Evolutionary conservation across 164 flowering plant genomes (phyloP).

Genomic region (Liquidambar formosana): DNA sequence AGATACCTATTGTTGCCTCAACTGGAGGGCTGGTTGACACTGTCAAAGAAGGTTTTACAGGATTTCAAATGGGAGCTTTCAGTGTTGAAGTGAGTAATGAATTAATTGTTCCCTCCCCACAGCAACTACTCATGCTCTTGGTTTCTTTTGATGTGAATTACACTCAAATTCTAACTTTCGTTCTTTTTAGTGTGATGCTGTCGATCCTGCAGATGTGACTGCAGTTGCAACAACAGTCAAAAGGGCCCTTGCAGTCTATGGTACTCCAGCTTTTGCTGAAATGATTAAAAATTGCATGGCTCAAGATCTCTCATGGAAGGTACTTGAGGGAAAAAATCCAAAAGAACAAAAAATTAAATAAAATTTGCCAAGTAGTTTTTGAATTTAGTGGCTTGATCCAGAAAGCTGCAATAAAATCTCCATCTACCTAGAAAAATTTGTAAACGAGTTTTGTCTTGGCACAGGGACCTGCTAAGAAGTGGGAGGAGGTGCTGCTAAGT

Average conservation of each 20-base stretch:
- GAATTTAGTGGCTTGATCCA: not conserved
- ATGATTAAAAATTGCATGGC: conserved; percentile 89
- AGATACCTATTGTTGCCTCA: conserved; percentile 79
- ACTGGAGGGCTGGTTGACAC: conserved; percentile 98
- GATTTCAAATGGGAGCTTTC: conserved; percentile 93
- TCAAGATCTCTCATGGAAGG: conserved; percentile 99
- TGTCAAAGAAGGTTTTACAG: conserved; percentile 89
- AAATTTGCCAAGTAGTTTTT: not conserved
- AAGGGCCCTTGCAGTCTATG: conserved; percentile 61
- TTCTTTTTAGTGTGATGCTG: conserved; percentile 57
- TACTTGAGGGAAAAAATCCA: conserved; percentile 28
- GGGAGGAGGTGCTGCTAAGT: conserved; percentile 69
- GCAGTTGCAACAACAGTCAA: conserved; percentile 51
- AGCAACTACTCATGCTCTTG: not conserved
- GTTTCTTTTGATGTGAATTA: not conserved
- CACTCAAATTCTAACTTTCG: not conserved
- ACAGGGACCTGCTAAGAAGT: conserved; percentile 83
- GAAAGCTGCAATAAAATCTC: not conserved
- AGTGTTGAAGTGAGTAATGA: conserved; percentile 61
- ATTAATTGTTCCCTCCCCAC: not conserved
- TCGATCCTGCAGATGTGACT: conserved; percentile 73
- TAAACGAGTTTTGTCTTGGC: not conserved
- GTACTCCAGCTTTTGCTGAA: conserved; percentile 61
- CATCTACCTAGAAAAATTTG: no score
- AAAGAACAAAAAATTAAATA: no score